These are phyloP conservation scores for Ascochyta viciae-villosae DNA, from an alignment of 2,329 filamentous ascomycete species.

Conservation along the genomic window DNA sequence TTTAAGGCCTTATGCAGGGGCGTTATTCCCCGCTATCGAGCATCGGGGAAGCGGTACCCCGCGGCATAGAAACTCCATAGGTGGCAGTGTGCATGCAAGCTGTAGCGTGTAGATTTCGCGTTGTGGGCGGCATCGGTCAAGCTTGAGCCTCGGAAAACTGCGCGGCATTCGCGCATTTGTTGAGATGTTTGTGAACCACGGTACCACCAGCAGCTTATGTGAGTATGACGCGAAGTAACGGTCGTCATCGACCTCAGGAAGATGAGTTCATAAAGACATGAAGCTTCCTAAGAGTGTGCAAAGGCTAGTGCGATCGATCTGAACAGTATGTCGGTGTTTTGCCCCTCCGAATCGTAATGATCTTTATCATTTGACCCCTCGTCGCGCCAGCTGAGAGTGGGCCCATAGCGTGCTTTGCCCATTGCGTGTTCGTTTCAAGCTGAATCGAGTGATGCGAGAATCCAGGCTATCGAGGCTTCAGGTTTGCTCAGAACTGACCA, in stretches of 20 bases:
- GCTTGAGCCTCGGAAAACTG: conserved; percentile 1
- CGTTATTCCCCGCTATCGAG: conserved; percentile 8
- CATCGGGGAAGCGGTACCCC: conserved; percentile 4
- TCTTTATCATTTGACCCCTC: conserved; percentile 6
- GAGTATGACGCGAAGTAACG: conserved; percentile 1
- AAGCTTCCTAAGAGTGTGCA: background rate
- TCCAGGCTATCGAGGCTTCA: conserved; percentile 1
- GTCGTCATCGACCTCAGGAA: background rate
- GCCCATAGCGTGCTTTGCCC: background rate
- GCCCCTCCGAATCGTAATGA: background rate
- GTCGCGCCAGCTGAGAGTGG: conserved; percentile 3
- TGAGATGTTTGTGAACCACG: conserved; percentile 20
- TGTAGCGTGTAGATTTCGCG: conserved; percentile 16
- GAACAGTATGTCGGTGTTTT: background rate
- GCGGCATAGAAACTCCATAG: conserved; percentile 1
- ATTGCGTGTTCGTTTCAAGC: conserved; percentile 5
- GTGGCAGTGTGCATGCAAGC: background rate
- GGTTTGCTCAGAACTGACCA: conserved; percentile 6
- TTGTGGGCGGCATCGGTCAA: conserved; percentile 2
- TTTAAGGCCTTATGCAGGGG: background rate
- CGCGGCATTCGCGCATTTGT: conserved; percentile 2
- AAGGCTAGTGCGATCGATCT: background rate
- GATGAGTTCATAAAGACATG: background rate
- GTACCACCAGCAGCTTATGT: conserved; percentile 20
- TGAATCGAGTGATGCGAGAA: conserved; percentile 9